phyloP scores from a whole-genome alignment of 352 stramenopile species.

The Phytopythium oedochilum region DNA sequence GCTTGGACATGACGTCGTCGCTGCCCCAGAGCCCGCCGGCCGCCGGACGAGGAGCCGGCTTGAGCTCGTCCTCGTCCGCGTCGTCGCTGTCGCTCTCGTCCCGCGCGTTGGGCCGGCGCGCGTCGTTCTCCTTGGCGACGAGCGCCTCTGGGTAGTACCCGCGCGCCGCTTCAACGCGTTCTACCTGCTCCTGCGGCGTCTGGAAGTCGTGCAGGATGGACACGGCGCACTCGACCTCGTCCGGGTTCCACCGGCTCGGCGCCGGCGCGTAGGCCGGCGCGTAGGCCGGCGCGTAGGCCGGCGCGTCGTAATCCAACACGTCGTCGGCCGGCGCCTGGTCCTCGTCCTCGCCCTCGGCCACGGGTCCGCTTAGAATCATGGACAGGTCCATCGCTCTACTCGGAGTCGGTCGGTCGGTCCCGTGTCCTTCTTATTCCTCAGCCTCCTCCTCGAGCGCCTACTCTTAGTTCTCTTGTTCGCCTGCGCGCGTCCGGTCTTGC shows the following conservation, averaged over 20 bases:
- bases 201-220: conserved; percentile 66
- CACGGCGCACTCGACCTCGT: conserved; percentile 59
- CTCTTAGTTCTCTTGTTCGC: not conserved
- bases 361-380: conserved; percentile 40
- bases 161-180: conserved; percentile 5
- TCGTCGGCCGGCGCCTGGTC: not conserved
- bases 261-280: conserved; percentile 6
- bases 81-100: not conserved
- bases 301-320: too few species aligned
- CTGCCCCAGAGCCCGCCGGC: conserved; percentile 8
- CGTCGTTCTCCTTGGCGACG: conserved; percentile 6
- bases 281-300: not conserved
- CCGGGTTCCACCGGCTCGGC: conserved; percentile 30
- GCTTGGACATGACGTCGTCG: conserved; percentile 32
- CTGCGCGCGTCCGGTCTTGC: conserved; percentile 4
- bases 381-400: conserved; percentile 36
- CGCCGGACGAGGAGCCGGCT: not conserved
- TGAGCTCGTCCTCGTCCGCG: conserved; percentile 1
- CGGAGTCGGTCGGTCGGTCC: too few species aligned
- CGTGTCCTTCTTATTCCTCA: too few species aligned
- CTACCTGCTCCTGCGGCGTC: conserved; percentile 10
- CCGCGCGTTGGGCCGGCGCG: not conserved
- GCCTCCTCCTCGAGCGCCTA: not conserved
- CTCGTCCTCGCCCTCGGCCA: conserved; percentile 22
- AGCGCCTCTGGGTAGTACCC: too few species aligned